Base-by-base conservation (phyloP, 192 early-diverging fungal genomes). In the Radiomyces spectabilis region DNA sequence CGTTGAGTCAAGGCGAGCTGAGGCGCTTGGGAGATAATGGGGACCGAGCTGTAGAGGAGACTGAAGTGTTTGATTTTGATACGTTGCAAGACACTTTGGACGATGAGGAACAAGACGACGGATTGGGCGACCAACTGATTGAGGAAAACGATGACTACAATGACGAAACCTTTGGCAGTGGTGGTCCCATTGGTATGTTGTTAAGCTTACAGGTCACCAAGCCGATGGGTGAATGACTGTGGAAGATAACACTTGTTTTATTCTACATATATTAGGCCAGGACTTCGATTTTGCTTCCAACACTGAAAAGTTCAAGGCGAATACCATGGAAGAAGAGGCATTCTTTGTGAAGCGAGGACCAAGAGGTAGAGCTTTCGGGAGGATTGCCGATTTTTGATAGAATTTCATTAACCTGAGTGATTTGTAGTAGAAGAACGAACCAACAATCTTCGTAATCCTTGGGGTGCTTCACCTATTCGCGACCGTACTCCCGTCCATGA, bases 201-300 rank as follows among this genome's bases (percentile, higher is more conserved):
- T 34, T 7, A 6, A 24, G 1, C 24, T 19, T 12, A 29, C 24
- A 3, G 51, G 39, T 21, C 19, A 26, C n/a, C n/a, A n/a, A n/a
- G n/a, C n/a, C n/a, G n/a, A n/a, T n/a, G n/a, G n/a, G 13, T 15
- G 42, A 35, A 6, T 24, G 38, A 24, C 4, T 4, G 4, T n/a
- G 15, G 34, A 32, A 30, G 22, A 41, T 30, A 1, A 10, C 13
- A 16, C 24, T 29, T 53, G 2, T 16, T 41, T 41, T 31, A 29
- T 26, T 41, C 26, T 16, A 21, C 49, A 26, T 29, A 15, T 41
- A 8, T 31, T 55, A 72, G 76, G 69, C 18, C 62, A 77, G 38
- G 82, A 84, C 48, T 90, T 88, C 70, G 87, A 90, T 70, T 90
- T 87, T 74, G 77, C 73, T 46, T 65, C 62, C 24, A 82, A 69